These are phyloP conservation scores for Leptomonas seymouri DNA, from an alignment of 208 protist species.

Conservation along the genomic window DNA sequence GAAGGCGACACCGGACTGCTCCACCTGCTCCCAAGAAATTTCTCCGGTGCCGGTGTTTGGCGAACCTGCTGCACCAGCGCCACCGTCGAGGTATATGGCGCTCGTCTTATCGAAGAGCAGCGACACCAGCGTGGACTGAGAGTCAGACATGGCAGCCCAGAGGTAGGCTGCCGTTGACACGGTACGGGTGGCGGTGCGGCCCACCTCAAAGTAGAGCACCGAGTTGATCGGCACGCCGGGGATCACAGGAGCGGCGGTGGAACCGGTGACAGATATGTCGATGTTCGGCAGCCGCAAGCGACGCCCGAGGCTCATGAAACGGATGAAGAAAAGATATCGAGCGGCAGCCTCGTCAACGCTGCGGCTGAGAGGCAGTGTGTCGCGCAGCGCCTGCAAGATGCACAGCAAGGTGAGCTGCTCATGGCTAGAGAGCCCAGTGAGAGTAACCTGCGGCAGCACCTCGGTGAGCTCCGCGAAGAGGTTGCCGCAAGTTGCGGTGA, in stretches of 20 bases:
- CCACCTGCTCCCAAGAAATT: constrained; percentile 70
- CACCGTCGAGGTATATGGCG: constrained; percentile 22
- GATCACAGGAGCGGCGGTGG: constrained; percentile 7
- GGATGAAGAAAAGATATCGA: constrained; percentile 74
- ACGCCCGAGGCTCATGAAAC: constrained; percentile 54
- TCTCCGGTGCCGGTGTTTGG: neutral
- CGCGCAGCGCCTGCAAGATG: constrained; percentile 69
- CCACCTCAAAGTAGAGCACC: constrained; percentile 51
- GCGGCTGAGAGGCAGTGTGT: constrained; percentile 40
- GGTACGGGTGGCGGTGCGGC: constrained; percentile 45
- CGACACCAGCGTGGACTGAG: constrained; percentile 46
- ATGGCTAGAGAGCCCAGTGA: constrained; percentile 52
- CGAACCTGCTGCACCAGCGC: constrained; percentile 3
- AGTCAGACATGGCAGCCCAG: constrained; percentile 76
- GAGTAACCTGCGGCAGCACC: constrained; percentile 51
- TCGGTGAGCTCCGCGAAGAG: constrained; percentile 58
- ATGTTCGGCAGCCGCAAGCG: constrained; percentile 51
- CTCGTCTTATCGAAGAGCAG: constrained; percentile 43
- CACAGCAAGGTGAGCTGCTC: constrained; percentile 74
- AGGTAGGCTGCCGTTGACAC: constrained; percentile 46
- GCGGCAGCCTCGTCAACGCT: constrained; percentile 78
- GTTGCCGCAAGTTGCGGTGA: constrained; percentile 25
- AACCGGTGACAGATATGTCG: constrained; percentile 8
- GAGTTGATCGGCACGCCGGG: constrained; percentile 35
- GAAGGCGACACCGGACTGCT: constrained; percentile 59